Evolutionary conservation across 2,329 filamentous ascomycete genomes (phyloP).

Genomic region (Botrytis paeoniae): DNA sequence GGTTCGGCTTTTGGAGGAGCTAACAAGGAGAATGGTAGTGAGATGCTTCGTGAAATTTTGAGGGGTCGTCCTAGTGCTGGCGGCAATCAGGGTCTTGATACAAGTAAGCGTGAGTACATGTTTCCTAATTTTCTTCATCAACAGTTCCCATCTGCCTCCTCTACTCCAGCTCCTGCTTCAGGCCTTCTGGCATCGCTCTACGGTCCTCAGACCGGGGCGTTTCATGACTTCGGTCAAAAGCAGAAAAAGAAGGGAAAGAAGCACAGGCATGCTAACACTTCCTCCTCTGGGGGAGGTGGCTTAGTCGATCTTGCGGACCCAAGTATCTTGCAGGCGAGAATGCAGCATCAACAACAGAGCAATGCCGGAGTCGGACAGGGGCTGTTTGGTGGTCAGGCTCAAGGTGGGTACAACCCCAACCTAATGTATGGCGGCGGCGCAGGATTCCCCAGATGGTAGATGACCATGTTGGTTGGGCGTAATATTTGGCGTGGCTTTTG

Average conservation of each 20-base stretch:
- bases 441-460: slow-evolving; percentile 61
- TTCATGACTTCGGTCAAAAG: slow-evolving; percentile 91
- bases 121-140: slow-evolving; percentile 88
- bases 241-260: slow-evolving; percentile 99
- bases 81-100: slow-evolving; percentile 72
- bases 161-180: slow-evolving; percentile 83
- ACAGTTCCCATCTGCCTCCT: slow-evolving; percentile 78
- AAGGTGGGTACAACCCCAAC: slow-evolving; percentile 92
- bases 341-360: slow-evolving; percentile 83
- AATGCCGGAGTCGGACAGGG: slow-evolving; percentile 83
- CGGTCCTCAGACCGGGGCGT: slow-evolving; percentile 78
- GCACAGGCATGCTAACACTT: slow-evolving; percentile 99
- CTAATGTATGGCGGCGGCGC: slow-evolving; percentile 69
- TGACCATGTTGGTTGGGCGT: slow-evolving; percentile 28
- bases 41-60: slow-evolving; percentile 79
- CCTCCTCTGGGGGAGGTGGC: slow-evolving; percentile 98
- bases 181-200: slow-evolving; percentile 90
- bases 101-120: slow-evolving; percentile 97
- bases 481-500: slow-evolving; percentile 29
- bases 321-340: slow-evolving; percentile 97
- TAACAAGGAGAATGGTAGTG: slow-evolving; percentile 70
- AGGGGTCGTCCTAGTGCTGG: slow-evolving; percentile 62
- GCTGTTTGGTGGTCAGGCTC: slow-evolving; percentile 80
- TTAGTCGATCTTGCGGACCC: slow-evolving; percentile 99
- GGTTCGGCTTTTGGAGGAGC: slow-evolving; percentile 58